These are phyloP conservation scores for Coniochaeta prunicola DNA, from an alignment of 2,329 filamentous ascomycete species.

Conservation along the genomic window DNA sequence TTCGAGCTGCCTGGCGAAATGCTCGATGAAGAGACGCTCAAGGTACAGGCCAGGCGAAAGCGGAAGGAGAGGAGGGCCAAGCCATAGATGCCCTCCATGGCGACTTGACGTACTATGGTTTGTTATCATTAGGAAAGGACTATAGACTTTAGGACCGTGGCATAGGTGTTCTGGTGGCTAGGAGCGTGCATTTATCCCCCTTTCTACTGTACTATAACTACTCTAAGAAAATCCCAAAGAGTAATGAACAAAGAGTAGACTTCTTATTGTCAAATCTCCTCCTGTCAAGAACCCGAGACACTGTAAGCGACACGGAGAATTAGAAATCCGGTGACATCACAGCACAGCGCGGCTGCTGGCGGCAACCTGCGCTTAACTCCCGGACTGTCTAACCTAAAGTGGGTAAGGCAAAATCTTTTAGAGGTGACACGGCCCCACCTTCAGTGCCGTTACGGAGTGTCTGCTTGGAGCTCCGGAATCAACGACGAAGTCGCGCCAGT, in stretches of 20 bases:
- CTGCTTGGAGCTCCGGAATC: not conserved
- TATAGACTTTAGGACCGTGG: not conserved
- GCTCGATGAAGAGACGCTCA: constrained; percentile 46
- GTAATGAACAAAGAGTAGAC: not conserved
- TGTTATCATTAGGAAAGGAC: not conserved
- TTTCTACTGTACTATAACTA: not conserved
- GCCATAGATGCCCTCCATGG: constrained; percentile 6
- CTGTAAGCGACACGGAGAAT: too few species aligned
- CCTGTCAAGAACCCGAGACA: too few species aligned
- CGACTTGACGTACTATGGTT: not conserved
- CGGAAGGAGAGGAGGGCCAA: constrained; percentile 51
- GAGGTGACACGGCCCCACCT: not conserved
- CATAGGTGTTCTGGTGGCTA: too few species aligned
- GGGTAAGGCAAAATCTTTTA: not conserved
- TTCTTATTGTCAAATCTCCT: too few species aligned
- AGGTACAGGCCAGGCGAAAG: constrained; percentile 54
- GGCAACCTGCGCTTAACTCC: too few species aligned
- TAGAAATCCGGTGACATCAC: not conserved
- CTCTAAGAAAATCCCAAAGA: too few species aligned
- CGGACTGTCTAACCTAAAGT: not conserved
- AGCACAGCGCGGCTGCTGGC: not conserved
- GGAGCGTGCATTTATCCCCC: not conserved
- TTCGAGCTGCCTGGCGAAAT: constrained; percentile 69
- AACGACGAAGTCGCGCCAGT: not conserved
- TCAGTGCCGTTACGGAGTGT: not conserved